phyloP scores from a whole-genome alignment of 2,329 filamentous ascomycete species.

The Grosmannia clavigera region DNA sequence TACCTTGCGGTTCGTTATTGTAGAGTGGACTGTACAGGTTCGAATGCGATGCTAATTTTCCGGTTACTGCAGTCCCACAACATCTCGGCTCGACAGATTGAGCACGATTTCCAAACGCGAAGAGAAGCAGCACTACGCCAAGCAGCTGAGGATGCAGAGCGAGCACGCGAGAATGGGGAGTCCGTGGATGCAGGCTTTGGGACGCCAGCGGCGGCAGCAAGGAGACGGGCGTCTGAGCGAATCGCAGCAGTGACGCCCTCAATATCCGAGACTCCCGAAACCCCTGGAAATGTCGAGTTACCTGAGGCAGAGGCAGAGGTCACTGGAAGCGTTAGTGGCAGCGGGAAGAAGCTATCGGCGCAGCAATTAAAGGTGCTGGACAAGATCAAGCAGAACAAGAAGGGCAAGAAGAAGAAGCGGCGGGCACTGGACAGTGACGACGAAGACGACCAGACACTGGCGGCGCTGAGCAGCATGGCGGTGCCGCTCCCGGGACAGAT shows the following conservation, averaged over 20 bases:
- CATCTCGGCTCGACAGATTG: constrained; percentile 50
- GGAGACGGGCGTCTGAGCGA: background rate
- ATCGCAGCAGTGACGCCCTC: background rate
- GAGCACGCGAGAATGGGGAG: constrained; percentile 11
- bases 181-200: background rate
- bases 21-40: background rate
- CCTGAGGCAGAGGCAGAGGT: background rate
- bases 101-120: constrained; percentile 34
- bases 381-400: constrained; percentile 51
- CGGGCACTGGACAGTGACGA: constrained; percentile 25
- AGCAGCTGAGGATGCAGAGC: constrained; percentile 18
- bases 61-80: constrained; percentile 46
- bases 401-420: constrained; percentile 39
- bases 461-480: constrained; percentile 33
- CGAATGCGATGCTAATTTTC: constrained; percentile 17
- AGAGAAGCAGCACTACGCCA: constrained; percentile 25
- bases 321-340: constrained; percentile 13
- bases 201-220: constrained; percentile 3
- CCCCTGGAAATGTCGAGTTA: background rate
- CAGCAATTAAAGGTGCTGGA: constrained; percentile 33
- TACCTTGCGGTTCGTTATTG: constrained; percentile 29
- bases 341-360: constrained; percentile 31
- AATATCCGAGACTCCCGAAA: background rate
- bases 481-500: constrained; percentile 66
- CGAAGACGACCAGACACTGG: constrained; percentile 34